Base-by-base conservation (phyloP, 225 moss, liverwort and hornwort species). In the Climacium dendroides region DNA sequence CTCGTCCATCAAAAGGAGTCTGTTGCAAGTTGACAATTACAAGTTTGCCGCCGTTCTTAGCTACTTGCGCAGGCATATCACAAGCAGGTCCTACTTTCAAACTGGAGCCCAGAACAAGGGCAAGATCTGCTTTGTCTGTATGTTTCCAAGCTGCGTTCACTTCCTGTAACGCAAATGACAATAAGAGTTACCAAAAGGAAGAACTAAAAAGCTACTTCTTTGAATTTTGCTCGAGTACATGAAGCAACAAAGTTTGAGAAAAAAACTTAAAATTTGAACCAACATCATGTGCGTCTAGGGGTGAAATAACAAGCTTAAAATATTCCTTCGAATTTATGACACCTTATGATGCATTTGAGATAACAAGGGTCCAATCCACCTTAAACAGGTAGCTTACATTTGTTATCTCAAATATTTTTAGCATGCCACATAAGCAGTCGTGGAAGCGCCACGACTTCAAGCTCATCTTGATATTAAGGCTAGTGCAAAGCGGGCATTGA, bases 81-180 rank as follows among this genome's bases (percentile, higher is more conserved):
- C 97, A 97, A 74, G 97, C 97, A 87, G 97, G 97, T 84, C 94
- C 95, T 54, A 97, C 97, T 92, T 90, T 92, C 86, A 97, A 89
- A 90, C 97, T 97, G 85, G 96, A 95, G 43, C 97, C 97, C 85
- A 97, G 91, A 35, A 97, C 97, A 88, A 97, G 84, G 58, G 95
- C 96, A 48, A 96, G 87, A 89, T 95, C 96, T 82, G 96, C 97
- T 84, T 90, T 91, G 79, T 95, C 90, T 86, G 97, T 90, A 75
- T 96, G 94, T 62, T 96, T 90, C 92, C 94, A 93, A 54, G 97
- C 96, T 85, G 94, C 88, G 47, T 95, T 87, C 91, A 96, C 92
- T 88, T 94, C 96, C 97, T 97, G 95, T 74, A 83, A 87, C 55
- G 39, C 65, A 90, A 59, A 89, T 54, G 47, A 53, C 58, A 74